phyloP scores from a whole-genome alignment of 306 rosid species.

The Cucurbita ficifolia region DNA sequence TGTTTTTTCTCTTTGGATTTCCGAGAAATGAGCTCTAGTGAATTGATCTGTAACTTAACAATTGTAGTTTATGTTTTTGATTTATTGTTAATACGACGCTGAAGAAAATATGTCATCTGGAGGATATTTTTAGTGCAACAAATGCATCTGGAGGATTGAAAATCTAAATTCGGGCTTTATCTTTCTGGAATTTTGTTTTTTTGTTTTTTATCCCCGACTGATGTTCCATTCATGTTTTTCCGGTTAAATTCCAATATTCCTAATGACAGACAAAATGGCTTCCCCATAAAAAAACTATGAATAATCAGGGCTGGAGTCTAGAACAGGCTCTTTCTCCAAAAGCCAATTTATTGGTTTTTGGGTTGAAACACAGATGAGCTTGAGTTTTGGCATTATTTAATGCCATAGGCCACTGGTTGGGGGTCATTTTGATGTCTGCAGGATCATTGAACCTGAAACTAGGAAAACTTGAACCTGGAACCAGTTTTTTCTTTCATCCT shows the following conservation, averaged over 20 bases:
- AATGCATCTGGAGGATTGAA: not conserved
- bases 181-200: not conserved
- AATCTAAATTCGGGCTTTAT: not conserved
- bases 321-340: conserved; percentile 33
- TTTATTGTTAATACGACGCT: not conserved
- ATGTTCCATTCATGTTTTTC: not conserved
- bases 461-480: not conserved
- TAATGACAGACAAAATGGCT: conserved; percentile 11
- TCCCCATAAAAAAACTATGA: conserved; percentile 10
- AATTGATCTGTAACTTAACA: not conserved
- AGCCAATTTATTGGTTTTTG: conserved; percentile 23
- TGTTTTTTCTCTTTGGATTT: not conserved
- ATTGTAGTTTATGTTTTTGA: not conserved
- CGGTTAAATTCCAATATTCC: not conserved
- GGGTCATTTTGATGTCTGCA: conserved; percentile 25
- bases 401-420: conserved; percentile 93
- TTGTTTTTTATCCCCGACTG: not conserved
- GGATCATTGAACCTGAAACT: conserved; percentile 3
- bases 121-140: not conserved
- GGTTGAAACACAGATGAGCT: conserved; percentile 54
- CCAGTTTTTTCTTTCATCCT: not conserved
- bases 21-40: not conserved
- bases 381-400: conserved; percentile 59
- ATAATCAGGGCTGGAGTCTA: conserved; percentile 93
- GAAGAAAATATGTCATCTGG: too few species aligned